Percentiles rank a stretch among this genome's conserved stretches.
Conservation (phyloP, 2,329 filamentous ascomycete species). For the Colletotrichum lupini region DNA sequence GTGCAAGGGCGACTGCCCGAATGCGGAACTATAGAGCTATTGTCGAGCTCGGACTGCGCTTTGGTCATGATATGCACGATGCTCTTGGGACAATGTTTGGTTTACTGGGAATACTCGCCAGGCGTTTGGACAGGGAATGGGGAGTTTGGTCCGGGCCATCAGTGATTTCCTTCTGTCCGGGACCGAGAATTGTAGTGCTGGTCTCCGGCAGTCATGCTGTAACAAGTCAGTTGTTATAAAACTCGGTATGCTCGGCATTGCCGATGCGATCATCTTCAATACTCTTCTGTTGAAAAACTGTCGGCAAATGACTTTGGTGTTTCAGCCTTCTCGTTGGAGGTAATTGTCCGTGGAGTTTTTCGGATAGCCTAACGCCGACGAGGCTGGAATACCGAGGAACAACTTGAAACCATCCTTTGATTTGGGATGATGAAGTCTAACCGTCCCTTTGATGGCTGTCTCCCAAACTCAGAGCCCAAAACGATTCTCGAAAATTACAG, state of each 20-base stretch:
- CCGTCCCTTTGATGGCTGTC: not conserved
- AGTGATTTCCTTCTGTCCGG: not conserved
- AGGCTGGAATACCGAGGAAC: not conserved
- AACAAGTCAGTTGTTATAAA: not conserved
- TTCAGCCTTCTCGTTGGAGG: not conserved
- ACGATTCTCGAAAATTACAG: not conserved
- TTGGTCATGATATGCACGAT: not conserved
- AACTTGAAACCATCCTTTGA: not conserved
- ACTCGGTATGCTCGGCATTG: not conserved
- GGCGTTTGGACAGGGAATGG: slow-evolving; percentile 1
- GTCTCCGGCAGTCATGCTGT: not conserved
- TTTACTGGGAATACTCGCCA: not conserved
- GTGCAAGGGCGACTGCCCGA: slow-evolving; percentile 34
- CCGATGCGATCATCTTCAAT: not conserved
- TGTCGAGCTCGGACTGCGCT: not conserved
- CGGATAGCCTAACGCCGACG: not conserved
- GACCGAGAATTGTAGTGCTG: not conserved
- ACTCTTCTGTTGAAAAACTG: not conserved
- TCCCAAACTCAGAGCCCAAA: not conserved
- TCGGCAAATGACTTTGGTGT: not conserved
- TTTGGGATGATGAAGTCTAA: not conserved
- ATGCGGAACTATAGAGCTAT: slow-evolving; percentile 27
- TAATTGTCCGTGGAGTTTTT: not conserved
- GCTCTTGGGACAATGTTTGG: not conserved
- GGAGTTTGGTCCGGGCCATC: not conserved